Percentiles rank a stretch among this genome's conserved stretches.
Evolutionary conservation across 257 asterid species (phyloP).

Genomic region (Rubia yunnanensis): DNA sequence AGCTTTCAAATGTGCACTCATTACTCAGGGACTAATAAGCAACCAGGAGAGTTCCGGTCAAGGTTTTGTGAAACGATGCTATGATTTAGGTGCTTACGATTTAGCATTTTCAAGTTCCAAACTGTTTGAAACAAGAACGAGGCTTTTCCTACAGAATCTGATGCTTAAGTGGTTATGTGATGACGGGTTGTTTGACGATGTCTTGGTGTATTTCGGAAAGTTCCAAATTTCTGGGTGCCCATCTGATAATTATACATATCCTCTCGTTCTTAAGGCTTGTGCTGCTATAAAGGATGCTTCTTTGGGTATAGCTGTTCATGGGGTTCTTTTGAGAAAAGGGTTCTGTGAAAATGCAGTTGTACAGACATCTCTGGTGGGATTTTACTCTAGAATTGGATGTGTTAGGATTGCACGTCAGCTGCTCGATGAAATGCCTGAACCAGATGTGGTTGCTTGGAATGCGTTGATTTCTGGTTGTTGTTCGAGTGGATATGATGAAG

Average conservation of each 20-base stretch:
- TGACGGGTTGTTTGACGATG: constrained; percentile 33
- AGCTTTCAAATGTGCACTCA: constrained; percentile 33
- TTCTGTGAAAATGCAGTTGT: constrained; percentile 40
- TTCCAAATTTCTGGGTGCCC: constrained; percentile 35
- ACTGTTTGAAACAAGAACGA: constrained; percentile 18
- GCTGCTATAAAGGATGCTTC: constrained; percentile 27
- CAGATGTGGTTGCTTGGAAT: constrained; percentile 52
- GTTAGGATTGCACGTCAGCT: constrained; percentile 33
- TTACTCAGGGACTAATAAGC: constrained; percentile 31
- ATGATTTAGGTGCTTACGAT: constrained; percentile 33
- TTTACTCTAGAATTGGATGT: constrained; percentile 37
- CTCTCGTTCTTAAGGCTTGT: constrained; percentile 58
- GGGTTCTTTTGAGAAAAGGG: constrained; percentile 35
- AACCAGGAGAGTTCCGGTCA: constrained; percentile 14
- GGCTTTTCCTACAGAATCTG: constrained; percentile 34
- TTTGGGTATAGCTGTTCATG: constrained; percentile 33
- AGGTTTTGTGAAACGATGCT: constrained; percentile 37
- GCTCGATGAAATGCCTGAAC: constrained; percentile 48
- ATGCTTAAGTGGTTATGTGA: constrained; percentile 35
- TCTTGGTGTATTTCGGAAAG: constrained; percentile 20
- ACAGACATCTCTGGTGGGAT: constrained; percentile 40
- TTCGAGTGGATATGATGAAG: constrained; percentile 32
- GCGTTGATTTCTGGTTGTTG: constrained; percentile 61
- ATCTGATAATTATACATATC: constrained; percentile 53
- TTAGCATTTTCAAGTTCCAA: constrained; percentile 35